These are phyloP conservation scores for Luffa aegyptiaca DNA, from an alignment of 306 rosid species.

Conservation along the genomic window DNA sequence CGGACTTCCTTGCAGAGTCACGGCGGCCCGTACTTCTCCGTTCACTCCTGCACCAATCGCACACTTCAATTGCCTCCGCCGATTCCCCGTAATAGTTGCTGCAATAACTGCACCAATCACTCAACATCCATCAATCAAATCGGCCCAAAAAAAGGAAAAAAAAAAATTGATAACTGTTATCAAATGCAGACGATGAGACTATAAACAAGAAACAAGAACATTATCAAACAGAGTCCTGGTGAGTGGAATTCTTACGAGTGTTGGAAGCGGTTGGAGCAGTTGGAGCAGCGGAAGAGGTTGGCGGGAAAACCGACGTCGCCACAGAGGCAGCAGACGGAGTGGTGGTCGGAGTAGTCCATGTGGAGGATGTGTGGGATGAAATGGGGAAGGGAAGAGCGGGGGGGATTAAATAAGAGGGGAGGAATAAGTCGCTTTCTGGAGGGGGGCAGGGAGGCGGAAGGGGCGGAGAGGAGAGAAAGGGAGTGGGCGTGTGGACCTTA, in stretches of 20 bases:
- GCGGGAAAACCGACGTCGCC: conserved; percentile 87
- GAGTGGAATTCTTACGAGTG: conserved; percentile 49
- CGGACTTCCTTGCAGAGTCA: conserved; percentile 35
- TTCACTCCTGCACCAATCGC: conserved; percentile 89
- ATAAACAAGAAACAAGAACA: too few species aligned
- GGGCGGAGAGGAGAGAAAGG: not conserved
- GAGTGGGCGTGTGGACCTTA: not conserved
- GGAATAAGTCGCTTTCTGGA: not conserved
- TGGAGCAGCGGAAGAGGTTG: conserved; percentile 85
- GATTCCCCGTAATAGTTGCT: conserved; percentile 62
- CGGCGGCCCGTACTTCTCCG: conserved; percentile 12
- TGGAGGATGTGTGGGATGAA: not conserved
- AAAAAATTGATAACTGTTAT: not conserved
- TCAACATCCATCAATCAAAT: not conserved
- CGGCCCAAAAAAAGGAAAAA: not conserved
- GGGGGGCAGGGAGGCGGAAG: not conserved
- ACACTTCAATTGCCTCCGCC: conserved; percentile 37
- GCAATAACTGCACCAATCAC: conserved; percentile 41
- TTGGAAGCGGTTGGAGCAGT: conserved; percentile 70
- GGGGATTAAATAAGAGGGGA: not conserved
- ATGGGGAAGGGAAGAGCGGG: not conserved
- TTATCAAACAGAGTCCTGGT: too few species aligned
- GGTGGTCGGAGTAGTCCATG: not conserved
- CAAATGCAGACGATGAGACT: too few species aligned
- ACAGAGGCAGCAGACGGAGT: conserved; percentile 80